Percentiles rank a stretch among this genome's conserved stretches.
Evolutionary conservation across 2,329 filamentous ascomycete species (phyloP).

Genomic region (Aspergillus hortae): DNA sequence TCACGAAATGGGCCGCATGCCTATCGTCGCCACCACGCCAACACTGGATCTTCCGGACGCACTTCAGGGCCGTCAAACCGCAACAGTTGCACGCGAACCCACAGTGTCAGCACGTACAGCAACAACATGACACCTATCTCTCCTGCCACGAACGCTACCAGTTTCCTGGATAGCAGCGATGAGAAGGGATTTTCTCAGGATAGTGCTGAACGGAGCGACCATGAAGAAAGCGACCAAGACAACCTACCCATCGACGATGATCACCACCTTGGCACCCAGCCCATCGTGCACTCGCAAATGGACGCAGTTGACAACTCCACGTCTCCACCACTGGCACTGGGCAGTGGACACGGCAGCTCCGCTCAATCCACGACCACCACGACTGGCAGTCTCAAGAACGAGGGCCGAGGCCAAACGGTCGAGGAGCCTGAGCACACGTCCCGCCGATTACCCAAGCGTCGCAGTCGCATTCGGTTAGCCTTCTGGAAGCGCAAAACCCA

Average conservation of each 20-base stretch:
- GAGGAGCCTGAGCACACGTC: slow-evolving; percentile 20
- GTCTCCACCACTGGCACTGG: slow-evolving; percentile 15
- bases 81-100: slow-evolving; percentile 38
- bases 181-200: slow-evolving; percentile 31
- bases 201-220: slow-evolving; percentile 27
- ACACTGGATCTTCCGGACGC: slow-evolving; percentile 32
- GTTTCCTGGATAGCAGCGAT: slow-evolving; percentile 40
- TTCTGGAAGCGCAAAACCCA: slow-evolving; percentile 39
- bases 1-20: slow-evolving; percentile 23
- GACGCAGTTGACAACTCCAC: slow-evolving; percentile 24
- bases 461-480: slow-evolving; percentile 38
- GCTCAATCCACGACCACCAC: slow-evolving; percentile 24
- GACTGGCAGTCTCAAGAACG: slow-evolving; percentile 23
- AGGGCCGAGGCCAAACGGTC: slow-evolving; percentile 15
- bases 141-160: slow-evolving; percentile 44
- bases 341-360: slow-evolving; percentile 25
- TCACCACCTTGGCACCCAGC: slow-evolving; percentile 19
- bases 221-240: slow-evolving; percentile 27
- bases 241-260: slow-evolving; percentile 17
- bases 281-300: slow-evolving; percentile 22
- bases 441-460: slow-evolving; percentile 32
- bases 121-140: slow-evolving; percentile 42
- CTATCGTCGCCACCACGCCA: slow-evolving; percentile 27
- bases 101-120: slow-evolving; percentile 41
- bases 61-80: slow-evolving; percentile 32